Conservation (phyloP, 2,329 filamentous ascomycete species). For the Septoria petroselini region DNA sequence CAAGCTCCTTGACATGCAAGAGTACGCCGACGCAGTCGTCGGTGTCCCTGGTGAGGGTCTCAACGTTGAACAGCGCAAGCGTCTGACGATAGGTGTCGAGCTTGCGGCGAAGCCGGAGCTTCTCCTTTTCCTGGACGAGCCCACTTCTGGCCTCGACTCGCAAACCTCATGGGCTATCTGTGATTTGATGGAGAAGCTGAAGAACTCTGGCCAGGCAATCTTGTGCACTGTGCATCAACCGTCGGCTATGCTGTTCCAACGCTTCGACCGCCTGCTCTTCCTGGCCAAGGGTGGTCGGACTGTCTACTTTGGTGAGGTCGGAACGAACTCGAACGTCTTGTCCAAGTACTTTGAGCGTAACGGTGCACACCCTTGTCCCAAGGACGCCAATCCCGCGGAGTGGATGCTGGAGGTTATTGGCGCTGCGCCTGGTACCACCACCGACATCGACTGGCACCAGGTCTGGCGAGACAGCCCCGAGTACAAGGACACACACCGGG, state of each 20-base stretch:
- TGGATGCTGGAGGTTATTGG: slow-evolving; percentile 67
- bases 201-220: slow-evolving; percentile 84
- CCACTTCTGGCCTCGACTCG: slow-evolving; percentile 87
- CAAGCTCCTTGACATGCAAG: slow-evolving; percentile 82
- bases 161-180: slow-evolving; percentile 93
- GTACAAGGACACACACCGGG: slow-evolving; percentile 44
- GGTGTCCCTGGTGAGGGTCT: slow-evolving; percentile 86
- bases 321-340: slow-evolving; percentile 64
- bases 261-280: slow-evolving; percentile 79
- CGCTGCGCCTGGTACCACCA: slow-evolving; percentile 50
- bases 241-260: slow-evolving; percentile 91
- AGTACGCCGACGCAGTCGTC: slow-evolving; percentile 85
- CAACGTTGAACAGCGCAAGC: slow-evolving; percentile 66
- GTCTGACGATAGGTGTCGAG: slow-evolving; percentile 93
- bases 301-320: slow-evolving; percentile 79
- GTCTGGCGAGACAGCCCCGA: slow-evolving; percentile 51
- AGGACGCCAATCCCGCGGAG: slow-evolving; percentile 74
- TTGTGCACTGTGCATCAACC: slow-evolving; percentile 98
- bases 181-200: slow-evolving; percentile 82
- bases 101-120: slow-evolving; percentile 87
- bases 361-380: slow-evolving; percentile 62
- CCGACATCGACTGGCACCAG: slow-evolving; percentile 52
- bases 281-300: slow-evolving; percentile 71
- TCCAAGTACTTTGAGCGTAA: slow-evolving; percentile 74
- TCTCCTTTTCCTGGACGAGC: slow-evolving; percentile 89